Evolutionary conservation across 495 filamentous ascomycete species (phyloP).

Genomic region (Daldinia grandis): DNA sequence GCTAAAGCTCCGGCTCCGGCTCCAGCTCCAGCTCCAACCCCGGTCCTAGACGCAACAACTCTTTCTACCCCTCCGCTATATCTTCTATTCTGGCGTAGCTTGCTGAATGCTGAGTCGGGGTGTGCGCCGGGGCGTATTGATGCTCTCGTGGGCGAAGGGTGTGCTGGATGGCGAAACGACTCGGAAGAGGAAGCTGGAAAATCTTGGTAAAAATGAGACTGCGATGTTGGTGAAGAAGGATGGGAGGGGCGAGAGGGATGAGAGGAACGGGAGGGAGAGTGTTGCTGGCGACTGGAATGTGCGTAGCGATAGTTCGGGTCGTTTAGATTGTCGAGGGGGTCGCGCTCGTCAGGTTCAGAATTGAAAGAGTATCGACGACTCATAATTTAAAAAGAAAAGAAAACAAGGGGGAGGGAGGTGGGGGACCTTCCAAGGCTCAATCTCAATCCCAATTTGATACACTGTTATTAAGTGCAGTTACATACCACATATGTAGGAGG

Average conservation of each 20-base stretch:
- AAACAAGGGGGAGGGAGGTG: neutral
- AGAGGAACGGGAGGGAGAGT: constrained; percentile 4
- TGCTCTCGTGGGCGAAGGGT: constrained; percentile 35
- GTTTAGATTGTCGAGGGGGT: constrained; percentile 46
- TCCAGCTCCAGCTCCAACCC: neutral
- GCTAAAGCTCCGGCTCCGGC: constrained; percentile 1
- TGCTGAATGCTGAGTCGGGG: constrained; percentile 55
- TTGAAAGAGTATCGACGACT: constrained; percentile 44
- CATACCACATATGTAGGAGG: too few relatives aligned
- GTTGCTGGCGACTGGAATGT: constrained; percentile 24
- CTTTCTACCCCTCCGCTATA: constrained; percentile 44
- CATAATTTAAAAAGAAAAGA: constrained; percentile 24
- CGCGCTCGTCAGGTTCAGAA: constrained; percentile 50
- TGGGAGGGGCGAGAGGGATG: constrained; percentile 3
- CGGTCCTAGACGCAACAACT: neutral
- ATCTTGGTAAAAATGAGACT: constrained; percentile 42
- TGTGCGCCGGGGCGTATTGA: constrained; percentile 48
- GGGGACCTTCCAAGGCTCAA: neutral
- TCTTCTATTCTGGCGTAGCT: constrained; percentile 49
- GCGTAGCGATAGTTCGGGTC: constrained; percentile 28
- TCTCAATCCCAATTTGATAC: too few relatives aligned
- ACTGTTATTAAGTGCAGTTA: too few relatives aligned
- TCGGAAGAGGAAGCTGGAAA: constrained; percentile 31
- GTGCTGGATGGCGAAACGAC: constrained; percentile 28
- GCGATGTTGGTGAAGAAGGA: constrained; percentile 29